Evolutionary conservation across 106 monocot genomes (phyloP).

Genomic region (Xerophyta viscosa): DNA sequence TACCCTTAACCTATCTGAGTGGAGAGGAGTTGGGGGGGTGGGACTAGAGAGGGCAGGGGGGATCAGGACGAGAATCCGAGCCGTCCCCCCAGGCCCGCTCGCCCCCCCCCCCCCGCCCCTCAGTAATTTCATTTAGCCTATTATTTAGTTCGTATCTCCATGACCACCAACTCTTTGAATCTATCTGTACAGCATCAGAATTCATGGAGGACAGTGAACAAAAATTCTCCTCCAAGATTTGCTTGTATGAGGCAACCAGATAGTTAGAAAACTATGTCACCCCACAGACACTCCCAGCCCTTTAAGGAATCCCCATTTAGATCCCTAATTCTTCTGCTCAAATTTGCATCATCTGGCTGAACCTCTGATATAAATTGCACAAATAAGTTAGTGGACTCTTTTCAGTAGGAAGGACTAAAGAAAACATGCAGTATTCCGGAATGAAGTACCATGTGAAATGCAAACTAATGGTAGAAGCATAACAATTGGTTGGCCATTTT

Average conservation of each 20-base stretch:
- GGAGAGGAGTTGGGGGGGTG: no score
- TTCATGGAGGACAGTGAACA: slow-evolving; percentile 27
- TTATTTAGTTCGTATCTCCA: slow-evolving; percentile 54
- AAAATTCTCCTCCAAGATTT: slow-evolving; percentile 65
- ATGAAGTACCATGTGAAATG: slow-evolving; percentile 39
- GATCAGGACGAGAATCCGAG: no score
- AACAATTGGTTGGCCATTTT: slow-evolving; percentile 35
- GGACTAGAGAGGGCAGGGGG: no score
- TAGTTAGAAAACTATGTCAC: slow-evolving; percentile 42
- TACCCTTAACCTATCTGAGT: no score
- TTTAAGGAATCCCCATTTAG: slow-evolving; percentile 1
- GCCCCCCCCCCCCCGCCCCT: no score
- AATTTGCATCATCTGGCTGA: slow-evolving; percentile 16
- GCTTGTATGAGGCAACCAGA: slow-evolving; percentile 63
- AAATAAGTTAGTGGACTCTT: neutral
- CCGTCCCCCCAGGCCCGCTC: no score
- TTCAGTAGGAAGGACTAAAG: neutral
- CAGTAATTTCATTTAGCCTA: slow-evolving; percentile 36
- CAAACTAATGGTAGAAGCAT: slow-evolving; percentile 67
- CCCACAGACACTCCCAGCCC: slow-evolving; percentile 81
- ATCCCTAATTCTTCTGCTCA: neutral
- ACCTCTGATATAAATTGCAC: slow-evolving; percentile 22
- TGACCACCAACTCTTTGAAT: slow-evolving; percentile 49
- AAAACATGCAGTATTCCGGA: neutral
- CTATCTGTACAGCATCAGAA: slow-evolving; percentile 12